Base-by-base conservation (phyloP, 2,329 filamentous ascomycete genomes). In the Coniella vitis region DNA sequence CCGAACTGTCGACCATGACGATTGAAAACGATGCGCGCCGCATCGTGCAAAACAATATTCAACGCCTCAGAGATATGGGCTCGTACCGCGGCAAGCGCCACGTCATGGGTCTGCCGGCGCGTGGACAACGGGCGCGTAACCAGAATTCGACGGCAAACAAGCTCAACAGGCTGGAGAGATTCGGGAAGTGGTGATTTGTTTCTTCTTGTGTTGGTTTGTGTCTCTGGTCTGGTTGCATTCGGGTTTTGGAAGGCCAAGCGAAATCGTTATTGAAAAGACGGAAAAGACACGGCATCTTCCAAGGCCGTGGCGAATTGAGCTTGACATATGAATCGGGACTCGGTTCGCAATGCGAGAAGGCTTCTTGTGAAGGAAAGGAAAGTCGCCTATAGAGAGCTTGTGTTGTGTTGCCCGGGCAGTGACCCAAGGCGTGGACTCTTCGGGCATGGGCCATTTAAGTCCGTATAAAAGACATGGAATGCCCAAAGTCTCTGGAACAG, bases 101-200 rank as follows among this genome's bases (percentile, higher is more conserved):
- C 73, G 91, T 91, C 49, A 90, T 97, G 85, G 81, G 84, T 53
- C 69, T 97, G 70, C 93, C 93, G 4, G 91, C 93, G 47, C 79
- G 93, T 58, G 93, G 93, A 58, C 93, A 98, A 71, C 81, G 78
- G 60, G 97, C 93, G 52, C 84, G 87, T 64, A 87, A 74, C 63
- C 91, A 86, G 67, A 83, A 75, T 55, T 63, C 69, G 55, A 83
- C 73, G 21, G 73, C 81, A 40, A 77, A 72, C 65, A 83, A 76
- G 63, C 67, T 86, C 63, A 86, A 86, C 65, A 69, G 63, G 55
- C 60, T 83, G 37, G 72, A 81, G 54, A 70, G 76, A 51, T 58
- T 55, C 46, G 67, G 67, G 4, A 22, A 38, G 37, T 47, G 45
- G 46, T 73, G 58, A 63, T 48, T 16, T 19, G 34, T n/a, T n/a